phyloP scores from a whole-genome alignment of 768 basidiomycete genomes.

The Gloeopeniophorella convolvens region DNA sequence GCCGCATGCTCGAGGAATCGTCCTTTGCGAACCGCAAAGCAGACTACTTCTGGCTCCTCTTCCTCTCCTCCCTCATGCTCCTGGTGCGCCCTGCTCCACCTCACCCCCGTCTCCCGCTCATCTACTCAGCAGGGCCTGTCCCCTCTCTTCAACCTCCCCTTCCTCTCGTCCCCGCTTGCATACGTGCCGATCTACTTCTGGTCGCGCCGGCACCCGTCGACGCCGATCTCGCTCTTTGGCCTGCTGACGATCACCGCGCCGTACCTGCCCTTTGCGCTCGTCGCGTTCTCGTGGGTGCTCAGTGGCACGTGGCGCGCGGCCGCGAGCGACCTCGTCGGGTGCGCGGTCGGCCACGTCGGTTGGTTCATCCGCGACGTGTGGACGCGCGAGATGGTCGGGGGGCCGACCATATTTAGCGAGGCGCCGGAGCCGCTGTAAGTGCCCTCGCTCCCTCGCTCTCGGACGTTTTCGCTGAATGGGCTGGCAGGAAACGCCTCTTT shows the following conservation, averaged over 20 bases:
- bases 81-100: constrained; percentile 46
- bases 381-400: constrained; percentile 82
- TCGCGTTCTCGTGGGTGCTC: constrained; percentile 77
- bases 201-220: constrained; percentile 90
- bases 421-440: constrained; percentile 67
- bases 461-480: background rate
- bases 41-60: constrained; percentile 93
- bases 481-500: constrained; percentile 56
- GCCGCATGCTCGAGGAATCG: constrained; percentile 93
- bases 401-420: constrained; percentile 63
- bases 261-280: constrained; percentile 88
- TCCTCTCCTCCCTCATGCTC: constrained; percentile 78
- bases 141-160: constrained; percentile 85
- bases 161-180: constrained; percentile 87
- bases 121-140: constrained; percentile 53
- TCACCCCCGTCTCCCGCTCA: background rate
- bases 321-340: constrained; percentile 74
- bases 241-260: constrained; percentile 92
- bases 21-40: constrained; percentile 87
- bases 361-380: constrained; percentile 86
- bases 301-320: constrained; percentile 83
- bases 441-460: background rate
- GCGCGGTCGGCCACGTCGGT: constrained; percentile 79
- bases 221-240: constrained; percentile 95
- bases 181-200: constrained; percentile 97